Base-by-base conservation (phyloP, 1,284 basidiomycete genomes). In the Cutaneotrichosporon cavernicola region DNA sequence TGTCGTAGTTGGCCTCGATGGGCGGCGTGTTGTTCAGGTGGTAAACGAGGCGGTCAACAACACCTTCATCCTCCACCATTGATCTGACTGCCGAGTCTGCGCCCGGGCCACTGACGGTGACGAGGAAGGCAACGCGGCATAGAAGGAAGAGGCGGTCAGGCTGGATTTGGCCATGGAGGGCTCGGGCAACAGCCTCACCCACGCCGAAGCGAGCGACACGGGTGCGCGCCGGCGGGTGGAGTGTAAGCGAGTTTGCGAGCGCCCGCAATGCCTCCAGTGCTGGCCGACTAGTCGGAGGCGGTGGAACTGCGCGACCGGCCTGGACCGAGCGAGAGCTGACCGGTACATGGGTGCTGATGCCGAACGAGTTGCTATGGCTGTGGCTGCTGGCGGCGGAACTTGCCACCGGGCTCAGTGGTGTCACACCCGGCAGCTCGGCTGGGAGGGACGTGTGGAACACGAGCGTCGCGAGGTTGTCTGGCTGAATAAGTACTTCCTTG, bases 401-500 rank as follows among this genome's bases (percentile, higher is more conserved):
- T 1, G 38, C 22, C 10, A 43, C 38, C 2, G 55, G 36, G 36
- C 53, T 56, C 6, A 14, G 14, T 8, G 32, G 34, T 4, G 30
- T 36, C n/a, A 43, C 26, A 5, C 38, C 10, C 9, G 53, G 52
- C 51, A 53, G 2, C 16, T 61, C 34, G 21, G 70, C 60, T 26
- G 73, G 72, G 26, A 78, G 68, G 1, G 66, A 56, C 0, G 76
- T 70, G 62, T 80, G 78, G 58, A 70, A 67, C 13, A 73, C 53
- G 46, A 80, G 56, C 5, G 68, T 77, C 0, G 63, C 22, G 46
- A 78, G 63, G 46, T 70, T 57, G 2, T 61, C 43, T 14, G 61
- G 31, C 10, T 70, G 82, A 11, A 86, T 84, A 30, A 94, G 83
- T 51, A 87, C 81, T 61, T 83, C 80, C 26, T 57, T 58, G 10